Evolutionary conservation across 2,329 filamentous ascomycete genomes (phyloP), one percentile per base, ranked within the genome.

Genomic region (Diaporthe capsici): DNA sequence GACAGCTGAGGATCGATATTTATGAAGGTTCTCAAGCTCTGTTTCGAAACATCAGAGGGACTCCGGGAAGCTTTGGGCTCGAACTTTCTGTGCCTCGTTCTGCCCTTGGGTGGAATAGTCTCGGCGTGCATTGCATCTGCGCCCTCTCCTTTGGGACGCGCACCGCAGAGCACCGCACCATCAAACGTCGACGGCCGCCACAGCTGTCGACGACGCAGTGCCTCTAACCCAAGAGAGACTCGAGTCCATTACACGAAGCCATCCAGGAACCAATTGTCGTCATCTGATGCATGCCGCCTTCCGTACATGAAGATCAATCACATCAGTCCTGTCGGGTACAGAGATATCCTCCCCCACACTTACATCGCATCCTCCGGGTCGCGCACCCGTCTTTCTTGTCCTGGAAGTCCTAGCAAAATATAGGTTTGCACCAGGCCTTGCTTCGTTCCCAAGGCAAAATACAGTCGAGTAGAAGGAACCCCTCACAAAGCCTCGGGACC

Each of bases 261-360:
- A 80, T 81, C 79, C 80, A 82, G 82, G 81, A 82, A 83, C 83
- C 83, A 83, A 85, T 85, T 85, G 82, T 83, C 79, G 80, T 79
- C 82, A 78, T 84, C 86, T 84, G 83, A 88, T 89, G 87, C 86
- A 88, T 87, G 84, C 81, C 83, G 83, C 82, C 84, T 85, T 58
- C 84, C 85, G 84, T 83, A 83, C 82, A 84, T 84, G 84, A 83
- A 83, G 83, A 80, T 84, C 79, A 84, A 83, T 82, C 80, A 65
- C 80, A 78, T 79, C 79, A 81, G 80, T 80, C 79, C 78, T 79
- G 78, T 80, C 79, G 81, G 82, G 82, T 80, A 81, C 78, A 82
- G 74, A 76, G 70, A 75, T 25, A 75, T 57, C 63, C 61, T 53
- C 49, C 61, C 81, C 79, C 80, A 77, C 80, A 80, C 81, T 80